Evolutionary conservation across 2,329 filamentous ascomycete species (phyloP).

Genomic region (Apiospora arundinis): DNA sequence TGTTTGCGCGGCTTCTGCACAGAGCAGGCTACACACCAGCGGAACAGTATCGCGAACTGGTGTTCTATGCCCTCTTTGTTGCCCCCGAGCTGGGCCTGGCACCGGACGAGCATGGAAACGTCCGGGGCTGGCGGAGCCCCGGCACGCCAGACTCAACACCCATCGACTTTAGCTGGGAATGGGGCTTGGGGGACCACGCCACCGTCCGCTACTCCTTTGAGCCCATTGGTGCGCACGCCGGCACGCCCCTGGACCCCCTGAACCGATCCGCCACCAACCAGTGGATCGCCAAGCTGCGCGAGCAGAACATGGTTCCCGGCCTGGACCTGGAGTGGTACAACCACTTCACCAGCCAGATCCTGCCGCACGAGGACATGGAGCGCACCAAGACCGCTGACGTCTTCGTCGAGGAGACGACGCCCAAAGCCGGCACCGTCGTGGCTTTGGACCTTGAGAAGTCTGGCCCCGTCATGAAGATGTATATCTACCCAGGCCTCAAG

Average conservation of each 20-base stretch:
- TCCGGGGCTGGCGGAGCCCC: slow-evolving; percentile 18
- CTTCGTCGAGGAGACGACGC: slow-evolving; percentile 22
- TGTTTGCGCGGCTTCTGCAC: slow-evolving; percentile 11
- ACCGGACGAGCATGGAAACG: slow-evolving; percentile 19
- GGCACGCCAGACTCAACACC: slow-evolving; percentile 20
- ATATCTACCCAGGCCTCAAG: slow-evolving; percentile 22
- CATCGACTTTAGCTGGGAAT: slow-evolving; percentile 22
- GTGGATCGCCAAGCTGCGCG: slow-evolving; percentile 19
- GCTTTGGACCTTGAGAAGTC: slow-evolving; percentile 19
- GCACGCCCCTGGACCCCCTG: slow-evolving; percentile 18
- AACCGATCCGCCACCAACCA: slow-evolving; percentile 9
- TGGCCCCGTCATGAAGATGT: slow-evolving; percentile 21
- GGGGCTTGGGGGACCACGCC: slow-evolving; percentile 3
- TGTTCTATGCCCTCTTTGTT: slow-evolving; percentile 22
- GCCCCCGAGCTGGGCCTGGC: slow-evolving; percentile 16
- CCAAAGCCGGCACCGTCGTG: slow-evolving; percentile 21
- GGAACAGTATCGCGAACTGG: slow-evolving; percentile 19
- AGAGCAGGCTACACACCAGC: slow-evolving; percentile 17
- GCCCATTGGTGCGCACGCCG: slow-evolving; percentile 15
- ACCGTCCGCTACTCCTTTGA: slow-evolving; percentile 21
- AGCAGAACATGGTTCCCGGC: slow-evolving; percentile 22
- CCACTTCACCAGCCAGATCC: slow-evolving; percentile 14
- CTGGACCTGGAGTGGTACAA: slow-evolving; percentile 21
- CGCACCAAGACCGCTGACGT: slow-evolving; percentile 7
- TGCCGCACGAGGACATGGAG: slow-evolving; percentile 14